Evolutionary conservation across 2,329 filamentous ascomycete genomes (phyloP).

Genomic region (Beauveria brongniartii): DNA sequence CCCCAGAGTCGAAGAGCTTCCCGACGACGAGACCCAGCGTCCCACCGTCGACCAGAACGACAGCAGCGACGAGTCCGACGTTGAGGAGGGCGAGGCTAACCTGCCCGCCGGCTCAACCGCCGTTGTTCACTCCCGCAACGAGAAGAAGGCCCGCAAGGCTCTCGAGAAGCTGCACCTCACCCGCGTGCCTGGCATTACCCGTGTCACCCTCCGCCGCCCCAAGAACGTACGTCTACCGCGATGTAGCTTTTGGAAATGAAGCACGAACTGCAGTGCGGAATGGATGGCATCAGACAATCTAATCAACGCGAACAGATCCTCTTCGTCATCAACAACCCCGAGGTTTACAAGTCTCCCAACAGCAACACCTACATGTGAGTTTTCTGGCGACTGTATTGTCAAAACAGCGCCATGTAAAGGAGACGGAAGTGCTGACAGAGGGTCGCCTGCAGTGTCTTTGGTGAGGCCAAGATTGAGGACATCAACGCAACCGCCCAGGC

Average conservation of each 20-base stretch:
- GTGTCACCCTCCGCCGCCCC: constrained; percentile 93
- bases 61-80: constrained; percentile 67
- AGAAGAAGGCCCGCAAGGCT: constrained; percentile 99
- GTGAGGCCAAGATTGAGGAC: constrained; percentile 99
- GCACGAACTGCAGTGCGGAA: neutral
- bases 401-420: neutral
- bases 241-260: neutral
- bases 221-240: constrained; percentile 76
- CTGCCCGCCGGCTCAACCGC: constrained; percentile 77
- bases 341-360: constrained; percentile 98
- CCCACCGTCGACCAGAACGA: constrained; percentile 67
- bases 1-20: constrained; percentile 94
- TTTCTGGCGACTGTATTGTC: neutral
- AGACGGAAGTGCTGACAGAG: neutral
- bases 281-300: neutral
- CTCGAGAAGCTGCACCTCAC: constrained; percentile 97
- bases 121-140: constrained; percentile 95
- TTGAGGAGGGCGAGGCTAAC: constrained; percentile 70
- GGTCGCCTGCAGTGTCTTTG: constrained; percentile 68
- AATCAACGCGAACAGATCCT: constrained; percentile 59
- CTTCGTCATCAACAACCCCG: constrained; percentile 99
- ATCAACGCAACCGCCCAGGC: constrained; percentile 97
- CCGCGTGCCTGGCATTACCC: constrained; percentile 93
- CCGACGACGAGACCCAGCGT: constrained; percentile 84
- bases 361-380: constrained; percentile 99